These are phyloP conservation scores for Pichia inconspicua DNA, from an alignment of 1,139 yeast species.

Conservation along the genomic window DNA sequence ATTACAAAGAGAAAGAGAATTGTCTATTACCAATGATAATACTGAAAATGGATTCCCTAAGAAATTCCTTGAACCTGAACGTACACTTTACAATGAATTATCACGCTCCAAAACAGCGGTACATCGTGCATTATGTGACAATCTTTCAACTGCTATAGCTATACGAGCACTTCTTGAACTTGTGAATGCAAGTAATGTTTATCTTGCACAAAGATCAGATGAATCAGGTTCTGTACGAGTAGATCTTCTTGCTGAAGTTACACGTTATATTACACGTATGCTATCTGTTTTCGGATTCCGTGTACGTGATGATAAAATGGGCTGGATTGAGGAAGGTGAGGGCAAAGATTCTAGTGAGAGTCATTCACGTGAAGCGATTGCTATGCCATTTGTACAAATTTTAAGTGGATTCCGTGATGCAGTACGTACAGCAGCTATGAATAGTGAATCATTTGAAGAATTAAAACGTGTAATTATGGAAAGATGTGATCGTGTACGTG, in stretches of 20 bases:
- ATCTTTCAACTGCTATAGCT: conserved; percentile 71
- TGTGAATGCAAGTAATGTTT: conserved; percentile 63
- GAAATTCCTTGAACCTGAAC: conserved; percentile 47
- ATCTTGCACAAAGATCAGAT: conserved; percentile 41
- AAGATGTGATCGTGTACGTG: conserved; percentile 53
- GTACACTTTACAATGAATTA: conserved; percentile 41
- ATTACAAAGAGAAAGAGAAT: conserved; percentile 30
- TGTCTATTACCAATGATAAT: conserved; percentile 32
- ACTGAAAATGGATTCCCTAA: conserved; percentile 44
- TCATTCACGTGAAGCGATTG: conserved; percentile 47
- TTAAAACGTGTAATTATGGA: conserved; percentile 35
- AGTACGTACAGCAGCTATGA: conserved; percentile 67
- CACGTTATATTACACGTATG: conserved; percentile 65
- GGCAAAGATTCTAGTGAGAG: conserved; percentile 24
- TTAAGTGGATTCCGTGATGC: conserved; percentile 75
- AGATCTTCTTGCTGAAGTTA: conserved; percentile 58
- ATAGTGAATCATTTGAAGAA: conserved; percentile 43
- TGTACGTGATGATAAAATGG: conserved; percentile 59
- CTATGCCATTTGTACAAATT: conserved; percentile 72
- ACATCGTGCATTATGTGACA: conserved; percentile 80
- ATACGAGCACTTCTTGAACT: conserved; percentile 59
- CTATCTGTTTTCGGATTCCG: conserved; percentile 70
- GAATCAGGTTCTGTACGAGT: conserved; percentile 35
- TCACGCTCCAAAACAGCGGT: conserved; percentile 51
- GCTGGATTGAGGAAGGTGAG: conserved; percentile 46